Evolutionary conservation across 306 rosid genomes (phyloP).

Genomic region (barrel medic (Medicago truncatula)): MtrunA17r5.0-ANR NC_053044.1:36201501-36202000

Average conservation of each 20-base stretch:
- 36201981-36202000: no score
- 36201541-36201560: conserved; percentile 97
- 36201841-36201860: background rate
- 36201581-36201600: conserved; percentile 67
- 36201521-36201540: conserved; percentile 39
- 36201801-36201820: conserved; percentile 67
- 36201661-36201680: conserved; percentile 6
- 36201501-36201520: conserved; percentile 32
- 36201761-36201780: conserved; percentile 81
- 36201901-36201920: background rate
- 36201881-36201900: background rate
- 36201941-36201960: no score
- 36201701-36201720: conserved; percentile 92
- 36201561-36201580: conserved; percentile 90
- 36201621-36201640: conserved; percentile 34
- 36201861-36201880: background rate
- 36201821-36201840: conserved; percentile 71
- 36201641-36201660: conserved; percentile 1
- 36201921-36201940: no score
- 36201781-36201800: conserved; percentile 81
- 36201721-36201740: conserved; percentile 86
- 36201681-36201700: conserved; percentile 38
- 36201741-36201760: conserved; percentile 91
- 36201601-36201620: conserved; percentile 95
- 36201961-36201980: no score